A percentile compares a stretch with the other conserved stretches of the same genome.
These are phyloP conservation scores for Beauveria rudraprayagi DNA, from an alignment of 2,329 filamentous ascomycete species.

Conservation along the genomic window DNA sequence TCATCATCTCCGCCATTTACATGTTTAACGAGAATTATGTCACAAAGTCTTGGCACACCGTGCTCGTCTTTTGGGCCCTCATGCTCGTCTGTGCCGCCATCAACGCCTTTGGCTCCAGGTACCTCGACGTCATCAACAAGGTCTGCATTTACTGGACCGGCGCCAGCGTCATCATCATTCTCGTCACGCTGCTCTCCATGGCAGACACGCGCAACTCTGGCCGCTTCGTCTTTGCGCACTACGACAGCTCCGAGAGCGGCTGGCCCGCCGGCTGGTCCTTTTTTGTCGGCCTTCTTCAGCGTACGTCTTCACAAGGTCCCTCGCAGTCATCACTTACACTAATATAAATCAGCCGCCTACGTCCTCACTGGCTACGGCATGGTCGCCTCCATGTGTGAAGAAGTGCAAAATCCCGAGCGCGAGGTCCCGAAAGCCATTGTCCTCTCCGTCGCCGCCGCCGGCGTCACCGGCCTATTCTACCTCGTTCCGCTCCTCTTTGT, in stretches of 20 bases:
- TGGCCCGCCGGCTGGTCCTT: conserved; percentile 61
- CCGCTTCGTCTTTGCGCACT: conserved; percentile 58
- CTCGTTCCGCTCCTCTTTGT: conserved; percentile 70
- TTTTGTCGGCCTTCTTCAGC: conserved; percentile 46
- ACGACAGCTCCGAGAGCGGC: conserved; percentile 59
- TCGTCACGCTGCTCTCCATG: conserved; percentile 59
- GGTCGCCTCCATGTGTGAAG: conserved; percentile 48
- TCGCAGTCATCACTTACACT: background rate
- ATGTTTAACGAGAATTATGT: conserved; percentile 55
- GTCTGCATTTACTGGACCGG: conserved; percentile 67
- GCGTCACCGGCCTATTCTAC: conserved; percentile 54
- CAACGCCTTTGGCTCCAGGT: conserved; percentile 53
- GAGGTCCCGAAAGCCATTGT: conserved; percentile 62
- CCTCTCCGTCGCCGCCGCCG: conserved; percentile 56
- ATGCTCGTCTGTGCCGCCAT: conserved; percentile 55
- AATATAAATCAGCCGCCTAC: conserved; percentile 26
- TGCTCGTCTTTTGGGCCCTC: conserved; percentile 64
- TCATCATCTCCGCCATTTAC: conserved; percentile 61
- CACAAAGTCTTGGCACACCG: conserved; percentile 60
- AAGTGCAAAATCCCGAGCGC: conserved; percentile 52
- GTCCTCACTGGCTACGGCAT: conserved; percentile 42
- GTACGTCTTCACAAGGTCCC: conserved; percentile 16
- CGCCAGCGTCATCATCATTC: conserved; percentile 60
- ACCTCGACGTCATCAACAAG: conserved; percentile 62
- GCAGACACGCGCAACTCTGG: conserved; percentile 55